phyloP scores from a whole-genome alignment of 768 basidiomycete genomes.

The Clavaria fumosa region DNA sequence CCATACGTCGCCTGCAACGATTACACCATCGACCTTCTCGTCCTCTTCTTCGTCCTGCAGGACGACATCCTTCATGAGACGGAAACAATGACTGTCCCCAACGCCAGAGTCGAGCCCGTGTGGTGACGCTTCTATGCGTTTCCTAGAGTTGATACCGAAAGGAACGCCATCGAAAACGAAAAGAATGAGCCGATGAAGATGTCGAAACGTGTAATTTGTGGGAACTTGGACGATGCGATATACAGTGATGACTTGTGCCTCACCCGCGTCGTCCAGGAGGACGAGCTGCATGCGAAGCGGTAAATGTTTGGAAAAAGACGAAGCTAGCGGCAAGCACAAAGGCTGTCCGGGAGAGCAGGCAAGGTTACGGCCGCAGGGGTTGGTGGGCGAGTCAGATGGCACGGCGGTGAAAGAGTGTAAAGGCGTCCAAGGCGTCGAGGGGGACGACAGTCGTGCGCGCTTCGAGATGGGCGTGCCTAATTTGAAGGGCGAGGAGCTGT shows the following conservation, averaged over 20 bases:
- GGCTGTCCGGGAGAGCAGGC: background rate
- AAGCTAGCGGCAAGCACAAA: constrained; percentile 5
- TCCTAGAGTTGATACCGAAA: constrained; percentile 8
- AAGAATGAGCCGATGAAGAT: constrained; percentile 43
- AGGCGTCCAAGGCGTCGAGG: too few relatives aligned
- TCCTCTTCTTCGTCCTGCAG: too few relatives aligned
- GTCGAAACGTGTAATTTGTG: constrained; percentile 51
- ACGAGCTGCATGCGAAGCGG: constrained; percentile 8
- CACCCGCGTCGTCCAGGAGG: background rate
- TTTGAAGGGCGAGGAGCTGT: too few relatives aligned
- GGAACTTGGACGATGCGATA: constrained; percentile 58
- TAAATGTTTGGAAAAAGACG: constrained; percentile 8
- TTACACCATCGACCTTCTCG: too few relatives aligned
- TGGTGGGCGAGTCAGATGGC: constrained; percentile 10
- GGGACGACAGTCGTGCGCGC: too few relatives aligned
- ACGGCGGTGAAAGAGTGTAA: too few relatives aligned
- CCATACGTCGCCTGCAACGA: too few relatives aligned
- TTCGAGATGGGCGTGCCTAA: too few relatives aligned
- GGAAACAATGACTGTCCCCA: background rate
- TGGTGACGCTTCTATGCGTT: too few relatives aligned
- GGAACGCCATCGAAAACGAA: constrained; percentile 36
- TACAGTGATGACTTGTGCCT: constrained; percentile 21
- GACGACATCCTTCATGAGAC: background rate
- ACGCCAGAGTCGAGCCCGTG: constrained; percentile 5
- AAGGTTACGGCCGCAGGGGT: constrained; percentile 8